phyloP scores from a whole-genome alignment of 108 stramenopile species.

The Thalassiosira profunda region DNA sequence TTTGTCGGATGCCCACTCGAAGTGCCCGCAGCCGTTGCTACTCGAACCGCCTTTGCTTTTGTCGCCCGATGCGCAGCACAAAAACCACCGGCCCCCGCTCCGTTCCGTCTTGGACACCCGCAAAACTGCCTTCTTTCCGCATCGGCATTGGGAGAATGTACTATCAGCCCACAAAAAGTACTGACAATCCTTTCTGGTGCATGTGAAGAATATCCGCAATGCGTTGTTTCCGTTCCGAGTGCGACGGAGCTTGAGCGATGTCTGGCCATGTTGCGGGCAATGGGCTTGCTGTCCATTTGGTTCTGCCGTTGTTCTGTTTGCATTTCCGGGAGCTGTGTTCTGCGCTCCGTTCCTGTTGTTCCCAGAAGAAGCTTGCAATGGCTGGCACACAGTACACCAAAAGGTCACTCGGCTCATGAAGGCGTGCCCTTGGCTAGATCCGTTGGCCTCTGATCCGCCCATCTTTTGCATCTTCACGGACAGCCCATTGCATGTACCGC shows the following conservation, averaged over 20 bases:
- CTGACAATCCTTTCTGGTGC: conserved; percentile 42
- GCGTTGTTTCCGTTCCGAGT: conserved; percentile 46
- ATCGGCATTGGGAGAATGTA: conserved; percentile 49
- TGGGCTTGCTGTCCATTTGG: neutral
- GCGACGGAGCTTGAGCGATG: conserved; percentile 29
- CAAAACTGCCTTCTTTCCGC: conserved; percentile 44
- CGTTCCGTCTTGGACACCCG: conserved; percentile 58
- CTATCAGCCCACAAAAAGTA: conserved; percentile 69
- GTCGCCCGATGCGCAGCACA: conserved; percentile 47
- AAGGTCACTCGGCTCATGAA: conserved; percentile 59
- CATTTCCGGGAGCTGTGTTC: conserved; percentile 1
- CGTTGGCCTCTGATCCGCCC: conserved; percentile 27
- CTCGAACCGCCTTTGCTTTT: conserved; percentile 7
- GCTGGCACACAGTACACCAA: conserved; percentile 67
- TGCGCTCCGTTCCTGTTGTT: conserved; percentile 15
- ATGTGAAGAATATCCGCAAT: conserved; percentile 57
- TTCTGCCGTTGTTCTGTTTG: no score
- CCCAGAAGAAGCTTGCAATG: conserved; percentile 7
- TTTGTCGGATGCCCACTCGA: conserved; percentile 41
- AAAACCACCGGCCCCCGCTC: conserved; percentile 67
- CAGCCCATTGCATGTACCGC: conserved; percentile 53
- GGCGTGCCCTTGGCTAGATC: no score
- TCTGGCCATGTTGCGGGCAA: conserved; percentile 67
- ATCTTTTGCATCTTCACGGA: conserved; percentile 63
- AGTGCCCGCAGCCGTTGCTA: conserved; percentile 38